Evolutionary conservation across 495 filamentous ascomycete genomes (phyloP).

Genomic region (Xylaria curta): DNA sequence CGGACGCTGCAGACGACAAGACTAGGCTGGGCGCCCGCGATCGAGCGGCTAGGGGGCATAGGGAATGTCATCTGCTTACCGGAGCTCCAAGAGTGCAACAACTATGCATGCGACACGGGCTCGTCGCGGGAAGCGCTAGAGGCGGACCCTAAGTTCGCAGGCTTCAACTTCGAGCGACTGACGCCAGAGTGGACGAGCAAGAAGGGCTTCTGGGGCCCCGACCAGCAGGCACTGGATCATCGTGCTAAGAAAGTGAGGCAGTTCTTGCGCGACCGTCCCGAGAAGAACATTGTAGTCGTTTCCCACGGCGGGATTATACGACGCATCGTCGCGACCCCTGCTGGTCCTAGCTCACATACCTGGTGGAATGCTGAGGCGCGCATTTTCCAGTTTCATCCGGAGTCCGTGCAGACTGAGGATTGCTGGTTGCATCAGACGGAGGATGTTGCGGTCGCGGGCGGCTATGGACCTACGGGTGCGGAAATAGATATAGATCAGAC

Average conservation of each 20-base stretch:
- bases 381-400: conserved; percentile 59
- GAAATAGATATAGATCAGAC: conserved; percentile 32
- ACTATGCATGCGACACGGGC: conserved; percentile 47
- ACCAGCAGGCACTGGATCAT: conserved; percentile 21
- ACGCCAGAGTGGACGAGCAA: conserved; percentile 37
- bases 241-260: conserved; percentile 29
- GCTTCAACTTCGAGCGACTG: conserved; percentile 30
- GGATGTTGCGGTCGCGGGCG: conserved; percentile 26
- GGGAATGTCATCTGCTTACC: conserved; percentile 29
- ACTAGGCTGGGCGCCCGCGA: conserved; percentile 30
- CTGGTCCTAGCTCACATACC: conserved; percentile 45
- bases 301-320: conserved; percentile 63
- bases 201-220: conserved; percentile 31
- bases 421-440: conserved; percentile 33
- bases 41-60: conserved; percentile 31
- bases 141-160: conserved; percentile 32
- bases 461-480: conserved; percentile 34
- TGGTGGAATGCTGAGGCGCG: conserved; percentile 65
- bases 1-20: conserved; percentile 36
- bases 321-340: conserved; percentile 29
- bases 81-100: conserved; percentile 46
- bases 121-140: conserved; percentile 34
- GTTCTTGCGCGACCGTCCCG: conserved; percentile 51
- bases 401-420: conserved; percentile 31
- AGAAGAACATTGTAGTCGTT: conserved; percentile 65